Percentiles rank a stretch among this genome's conserved stretches.
phyloP scores from a whole-genome alignment of 495 filamentous ascomycete genomes.

The Pyronema omphalodes region DNA sequence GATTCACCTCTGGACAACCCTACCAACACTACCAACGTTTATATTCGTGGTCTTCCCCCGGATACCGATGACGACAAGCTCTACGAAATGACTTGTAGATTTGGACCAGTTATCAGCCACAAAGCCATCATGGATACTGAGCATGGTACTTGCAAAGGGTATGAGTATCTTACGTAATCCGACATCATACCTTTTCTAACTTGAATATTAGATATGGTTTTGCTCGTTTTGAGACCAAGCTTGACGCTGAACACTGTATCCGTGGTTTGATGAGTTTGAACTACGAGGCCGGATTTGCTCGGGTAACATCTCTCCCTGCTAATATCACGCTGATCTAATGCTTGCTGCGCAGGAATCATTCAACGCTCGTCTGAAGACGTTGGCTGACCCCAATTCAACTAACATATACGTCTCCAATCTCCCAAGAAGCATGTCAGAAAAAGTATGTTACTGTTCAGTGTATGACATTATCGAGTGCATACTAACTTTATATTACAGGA shows the following conservation, averaged over 20 bases:
- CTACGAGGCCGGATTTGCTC: conserved; percentile 92
- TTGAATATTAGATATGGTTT: conserved; percentile 61
- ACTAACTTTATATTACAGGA: conserved; percentile 33
- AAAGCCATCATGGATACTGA: conserved; percentile 94
- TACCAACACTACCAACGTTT: conserved; percentile 79
- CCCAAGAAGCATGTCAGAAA: conserved; percentile 72
- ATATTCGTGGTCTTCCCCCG: conserved; percentile 86
- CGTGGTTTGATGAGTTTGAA: conserved; percentile 83
- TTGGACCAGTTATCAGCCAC: conserved; percentile 77
- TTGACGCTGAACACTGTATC: conserved; percentile 86
- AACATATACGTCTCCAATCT: conserved; percentile 97
- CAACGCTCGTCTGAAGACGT: conserved; percentile 83
- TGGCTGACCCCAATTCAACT: conserved; percentile 68
- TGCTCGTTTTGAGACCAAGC: conserved; percentile 73
- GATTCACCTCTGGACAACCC: conserved; percentile 85
- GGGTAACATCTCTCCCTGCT: conserved; percentile 34
- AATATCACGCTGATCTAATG: neutral
- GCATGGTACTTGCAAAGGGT: conserved; percentile 91
- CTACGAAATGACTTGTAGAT: conserved; percentile 60
- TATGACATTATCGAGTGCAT: conserved; percentile 6
- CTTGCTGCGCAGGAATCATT: conserved; percentile 56
- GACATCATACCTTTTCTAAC: conserved; percentile 5
- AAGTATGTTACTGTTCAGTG: conserved; percentile 34
- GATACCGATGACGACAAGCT: conserved; percentile 87
- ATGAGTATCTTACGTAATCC: conserved; percentile 19